Base-by-base conservation (phyloP, 148 eudicot species). In the Drosera capensis region DNA sequence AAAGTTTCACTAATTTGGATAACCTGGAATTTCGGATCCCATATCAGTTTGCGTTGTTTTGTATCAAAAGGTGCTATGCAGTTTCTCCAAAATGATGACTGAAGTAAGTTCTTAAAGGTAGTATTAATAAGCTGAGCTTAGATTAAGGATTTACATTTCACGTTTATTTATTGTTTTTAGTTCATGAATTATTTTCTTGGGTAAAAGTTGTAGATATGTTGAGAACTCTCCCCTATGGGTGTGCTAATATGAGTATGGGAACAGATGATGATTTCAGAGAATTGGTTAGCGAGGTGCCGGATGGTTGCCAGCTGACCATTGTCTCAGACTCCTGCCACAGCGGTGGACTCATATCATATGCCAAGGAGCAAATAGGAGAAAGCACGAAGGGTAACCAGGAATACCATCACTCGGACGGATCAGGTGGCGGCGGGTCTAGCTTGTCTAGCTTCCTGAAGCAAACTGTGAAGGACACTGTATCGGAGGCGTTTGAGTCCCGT, bases 321-420 rank as follows among this genome's bases (percentile, higher is more conserved):
- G 97, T 90, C 24, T 84, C 97, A 12, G 95, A 90, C 48, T 90
- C 95, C n/a, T 90, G 97, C 62, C 95, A 84, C 66, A 90, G 95
- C 36, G 97, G 97, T 0, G 97, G 97, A 8, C 72, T 90, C 1
- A 75, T 90, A 8, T 75, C 73, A 3, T 76, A 78, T 37, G 81
- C 78, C 8, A 70, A 75, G 57, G 97, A 90, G 64, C 95, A 90
- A 57, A 84, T 90, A 2, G 97, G 97, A 18, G 97, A 90, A 60
- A 90, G 97, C 67, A 40, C 64, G 11, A 58, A 24, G 2, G 31
- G 45, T 0, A 23, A 60, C 29, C 42, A 53, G 5, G 60, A 47
- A 9, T 29, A 45, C 4, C 48, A 42, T 12, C 38, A 53, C 8
- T 14, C 38, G 20, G 15, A n/a, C n/a, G n/a, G n/a, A n/a, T n/a